These are phyloP conservation scores for Yamadazyma buinensis DNA, from an alignment of 1,139 yeast genomes.

Conservation along the genomic window DNA sequence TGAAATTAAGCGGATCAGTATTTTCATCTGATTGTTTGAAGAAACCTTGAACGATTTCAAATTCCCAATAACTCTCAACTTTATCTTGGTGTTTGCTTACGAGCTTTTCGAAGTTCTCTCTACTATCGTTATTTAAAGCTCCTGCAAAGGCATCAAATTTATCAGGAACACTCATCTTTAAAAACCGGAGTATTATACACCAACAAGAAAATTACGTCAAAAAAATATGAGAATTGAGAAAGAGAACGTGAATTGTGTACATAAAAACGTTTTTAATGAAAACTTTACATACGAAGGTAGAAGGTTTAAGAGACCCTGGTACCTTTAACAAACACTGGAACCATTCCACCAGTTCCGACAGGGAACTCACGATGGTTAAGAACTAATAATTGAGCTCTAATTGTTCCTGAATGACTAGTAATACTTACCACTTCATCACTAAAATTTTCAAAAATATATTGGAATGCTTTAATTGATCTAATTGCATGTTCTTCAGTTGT, in stretches of 20 bases:
- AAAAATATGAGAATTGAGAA: too few relatives aligned
- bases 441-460: conserved; percentile 26
- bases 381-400: conserved; percentile 52
- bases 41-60: conserved; percentile 32
- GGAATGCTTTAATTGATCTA: conserved; percentile 34
- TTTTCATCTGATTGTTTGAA: conserved; percentile 35
- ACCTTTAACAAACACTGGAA: conserved; percentile 54
- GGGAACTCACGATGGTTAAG: conserved; percentile 53
- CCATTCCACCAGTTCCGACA: conserved; percentile 64
- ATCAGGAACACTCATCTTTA: conserved; percentile 19
- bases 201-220: too few relatives aligned
- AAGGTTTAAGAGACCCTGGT: conserved; percentile 45
- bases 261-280: too few relatives aligned
- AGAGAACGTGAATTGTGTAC: too few relatives aligned
- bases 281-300: too few relatives aligned
- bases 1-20: conserved; percentile 36
- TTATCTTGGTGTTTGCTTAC: conserved; percentile 12
- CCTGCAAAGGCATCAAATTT: conserved; percentile 15
- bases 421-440: conserved; percentile 40
- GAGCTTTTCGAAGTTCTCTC: conserved; percentile 14
- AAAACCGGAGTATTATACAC: too few relatives aligned
- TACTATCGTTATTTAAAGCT: conserved; percentile 10
- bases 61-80: conserved; percentile 25
- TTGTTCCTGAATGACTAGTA: conserved; percentile 65
- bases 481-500: conserved; percentile 39